phyloP scores from a whole-genome alignment of 2,329 filamentous ascomycete genomes.

The Cercospora sp. region DNA sequence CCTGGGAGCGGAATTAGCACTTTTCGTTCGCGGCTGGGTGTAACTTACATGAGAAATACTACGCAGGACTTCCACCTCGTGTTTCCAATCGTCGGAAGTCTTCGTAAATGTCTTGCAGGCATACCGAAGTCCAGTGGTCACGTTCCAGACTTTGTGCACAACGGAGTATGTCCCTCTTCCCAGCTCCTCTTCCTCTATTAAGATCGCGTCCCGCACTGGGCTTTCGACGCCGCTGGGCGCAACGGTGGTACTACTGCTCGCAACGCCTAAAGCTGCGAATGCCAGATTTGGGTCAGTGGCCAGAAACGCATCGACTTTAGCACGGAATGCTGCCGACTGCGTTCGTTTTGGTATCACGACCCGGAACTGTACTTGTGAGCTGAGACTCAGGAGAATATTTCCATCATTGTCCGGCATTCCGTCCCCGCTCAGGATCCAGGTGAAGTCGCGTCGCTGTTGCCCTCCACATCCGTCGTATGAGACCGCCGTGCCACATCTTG shows the following conservation, averaged over 20 bases:
- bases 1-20: background rate
- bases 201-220: background rate
- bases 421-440: background rate
- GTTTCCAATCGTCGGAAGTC: background rate
- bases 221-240: conserved; percentile 7
- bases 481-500: background rate
- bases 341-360: conserved; percentile 2
- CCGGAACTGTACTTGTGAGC: background rate
- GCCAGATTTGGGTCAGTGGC: background rate
- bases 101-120: conserved; percentile 7
- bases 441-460: conserved; percentile 1
- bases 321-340: background rate
- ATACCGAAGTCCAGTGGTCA: conserved; percentile 2
- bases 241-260: conserved; percentile 7
- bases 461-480: background rate
- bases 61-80: conserved; percentile 7
- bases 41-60: conserved; percentile 9
- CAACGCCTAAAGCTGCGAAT: conserved; percentile 10
- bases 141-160: conserved; percentile 11
- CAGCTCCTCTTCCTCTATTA: conserved; percentile 4
- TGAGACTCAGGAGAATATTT: background rate
- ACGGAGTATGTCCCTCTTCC: background rate
- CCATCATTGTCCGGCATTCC: background rate
- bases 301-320: background rate
- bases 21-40: background rate